Conservation (phyloP, 371 early-diverging fungal genomes). For the Encephalitozoon cuniculi region DNA sequence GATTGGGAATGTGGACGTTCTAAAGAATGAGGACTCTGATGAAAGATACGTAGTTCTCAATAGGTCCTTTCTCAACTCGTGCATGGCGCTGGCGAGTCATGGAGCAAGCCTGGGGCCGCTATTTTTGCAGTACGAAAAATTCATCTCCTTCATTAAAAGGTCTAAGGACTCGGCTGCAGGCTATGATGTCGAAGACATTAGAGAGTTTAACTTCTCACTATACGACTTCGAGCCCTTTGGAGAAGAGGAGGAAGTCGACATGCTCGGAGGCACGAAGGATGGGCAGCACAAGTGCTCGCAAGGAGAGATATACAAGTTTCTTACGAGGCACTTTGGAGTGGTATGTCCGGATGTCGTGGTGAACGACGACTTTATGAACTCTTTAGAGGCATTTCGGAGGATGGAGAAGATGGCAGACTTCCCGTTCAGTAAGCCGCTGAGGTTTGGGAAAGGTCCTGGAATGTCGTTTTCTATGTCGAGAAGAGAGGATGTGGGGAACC, state of each 20-base stretch:
- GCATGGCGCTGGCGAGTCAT: background rate
- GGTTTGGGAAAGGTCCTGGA: background rate
- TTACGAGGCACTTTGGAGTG: constrained; percentile 1
- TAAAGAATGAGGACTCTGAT: background rate
- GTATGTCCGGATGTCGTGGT: background rate
- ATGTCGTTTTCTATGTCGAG: background rate
- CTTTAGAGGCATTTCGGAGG: background rate
- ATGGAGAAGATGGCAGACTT: constrained; percentile 2
- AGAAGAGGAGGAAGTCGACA: too few relatives aligned
- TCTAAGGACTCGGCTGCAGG: background rate
- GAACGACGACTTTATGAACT: background rate
- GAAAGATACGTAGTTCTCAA: background rate
- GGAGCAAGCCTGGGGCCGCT: background rate
- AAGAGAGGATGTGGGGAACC: background rate
- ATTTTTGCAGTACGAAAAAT: background rate
- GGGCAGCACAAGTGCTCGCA: background rate
- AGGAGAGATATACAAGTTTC: background rate
- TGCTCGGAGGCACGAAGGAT: too few relatives aligned
- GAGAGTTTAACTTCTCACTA: background rate
- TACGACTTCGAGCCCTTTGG: background rate
- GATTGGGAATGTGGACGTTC: background rate
- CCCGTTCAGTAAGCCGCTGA: background rate
- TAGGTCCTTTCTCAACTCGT: background rate
- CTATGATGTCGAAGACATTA: background rate
- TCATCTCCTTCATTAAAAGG: background rate